Conservation (phyloP, 495 filamentous ascomycete species). For the Tuber umbilicatum region DNA sequence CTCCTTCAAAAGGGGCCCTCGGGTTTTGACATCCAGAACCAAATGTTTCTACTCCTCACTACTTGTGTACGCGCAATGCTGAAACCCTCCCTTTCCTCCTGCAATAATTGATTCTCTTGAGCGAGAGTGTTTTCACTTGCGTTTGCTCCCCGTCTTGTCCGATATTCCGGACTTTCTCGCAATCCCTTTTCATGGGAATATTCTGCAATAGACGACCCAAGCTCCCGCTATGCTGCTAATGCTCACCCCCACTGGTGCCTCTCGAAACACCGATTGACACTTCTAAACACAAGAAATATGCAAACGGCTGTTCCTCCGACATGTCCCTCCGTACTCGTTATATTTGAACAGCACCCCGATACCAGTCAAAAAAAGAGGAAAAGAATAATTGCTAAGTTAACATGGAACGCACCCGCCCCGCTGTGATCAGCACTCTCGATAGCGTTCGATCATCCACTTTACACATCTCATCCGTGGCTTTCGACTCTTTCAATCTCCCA, state of each 20-base stretch:
- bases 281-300: background rate
- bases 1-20: background rate
- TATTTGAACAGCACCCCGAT: too few species aligned
- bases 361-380: too few species aligned
- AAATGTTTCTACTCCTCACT: background rate
- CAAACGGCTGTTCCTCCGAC: too few species aligned
- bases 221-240: background rate
- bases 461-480: too few species aligned
- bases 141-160: background rate
- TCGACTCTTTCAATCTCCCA: too few species aligned
- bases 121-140: background rate
- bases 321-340: too few species aligned
- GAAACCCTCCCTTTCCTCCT: background rate
- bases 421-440: too few species aligned
- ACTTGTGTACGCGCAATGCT: background rate
- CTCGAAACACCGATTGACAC: background rate
- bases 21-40: background rate
- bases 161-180: background rate
- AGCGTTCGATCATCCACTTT: too few species aligned
- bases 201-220: background rate
- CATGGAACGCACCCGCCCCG: too few species aligned
- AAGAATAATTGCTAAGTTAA: too few species aligned
- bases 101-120: background rate
- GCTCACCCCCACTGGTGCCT: background rate
- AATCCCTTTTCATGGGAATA: background rate